Evolutionary conservation across 2,329 filamentous ascomycete species (phyloP), one percentile per base, ranked within the genome.

Genomic region (Ophiostoma triangulosporum): DNA sequence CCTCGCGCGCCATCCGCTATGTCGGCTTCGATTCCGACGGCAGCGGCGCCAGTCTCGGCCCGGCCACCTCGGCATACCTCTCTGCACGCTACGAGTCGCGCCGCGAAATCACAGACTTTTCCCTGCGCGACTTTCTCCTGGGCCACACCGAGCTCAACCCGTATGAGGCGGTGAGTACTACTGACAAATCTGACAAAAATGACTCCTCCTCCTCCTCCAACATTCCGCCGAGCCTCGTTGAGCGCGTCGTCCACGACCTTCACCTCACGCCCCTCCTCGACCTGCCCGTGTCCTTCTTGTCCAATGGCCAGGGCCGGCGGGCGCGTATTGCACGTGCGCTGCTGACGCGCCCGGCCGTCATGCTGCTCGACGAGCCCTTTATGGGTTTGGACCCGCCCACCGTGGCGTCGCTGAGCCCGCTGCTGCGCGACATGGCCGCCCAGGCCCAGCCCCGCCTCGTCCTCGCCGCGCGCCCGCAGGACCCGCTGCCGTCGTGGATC

Each of bases 331-430:
- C 89, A 2, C 86, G 88, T 61, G 89, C 90, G 0, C 69, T 98
- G 50, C 73, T 97, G 55, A 81, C 74, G 6, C 76, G 77, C 51
- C 93, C 93, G 0, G 86, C 94, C 66, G 76, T 95, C 11, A 64
- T 98, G 57, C 73, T 97, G 51, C 73, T 95, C 2, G 93, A 98
- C 68, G 91, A 95, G 62, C 91, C 93, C 1, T 96, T 96, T 64
- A 95, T 96, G 86, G 91, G 93, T 0, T 73, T 98, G 15, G 93
- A 97, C 66, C 93, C 91, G 14, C 83, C 83, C 6, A 94, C 89
- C 0, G 78, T 87, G 12, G 73, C 77, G 12, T 77, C 78, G 1
- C 70, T 97, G 60, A 91, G 86, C 38, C 74, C 76, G 0, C 72
- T 97, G 48, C 70, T 96, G 22, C 70, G 80, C 58, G 73, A 74